These are phyloP conservation scores for Tulasnella sp. DNA, from an alignment of 768 basidiomycete genomes.

Conservation along the genomic window DNA sequence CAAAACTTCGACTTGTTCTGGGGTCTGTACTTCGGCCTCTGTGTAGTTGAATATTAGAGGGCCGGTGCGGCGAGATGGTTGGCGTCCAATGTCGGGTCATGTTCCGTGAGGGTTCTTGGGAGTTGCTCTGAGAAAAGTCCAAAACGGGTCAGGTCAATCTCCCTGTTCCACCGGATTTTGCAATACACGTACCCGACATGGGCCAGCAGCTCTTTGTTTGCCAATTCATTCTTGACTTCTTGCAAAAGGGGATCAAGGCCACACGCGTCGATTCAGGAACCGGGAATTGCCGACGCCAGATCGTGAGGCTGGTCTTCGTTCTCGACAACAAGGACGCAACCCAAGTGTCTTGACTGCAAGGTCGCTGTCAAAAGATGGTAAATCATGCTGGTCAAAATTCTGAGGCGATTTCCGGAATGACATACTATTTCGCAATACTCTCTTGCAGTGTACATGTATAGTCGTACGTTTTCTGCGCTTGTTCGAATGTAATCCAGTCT, in stretches of 20 bases:
- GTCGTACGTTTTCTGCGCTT: constrained; percentile 19
- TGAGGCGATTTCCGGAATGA: neutral
- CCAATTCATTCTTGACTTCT: constrained; percentile 10
- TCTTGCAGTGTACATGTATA: constrained; percentile 14
- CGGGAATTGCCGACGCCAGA: constrained; percentile 20
- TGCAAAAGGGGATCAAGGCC: neutral
- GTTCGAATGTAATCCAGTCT: constrained; percentile 20
- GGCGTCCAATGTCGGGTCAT: neutral
- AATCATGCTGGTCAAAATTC: neutral
- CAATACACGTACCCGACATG: constrained; percentile 17
- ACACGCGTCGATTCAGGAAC: constrained; percentile 15
- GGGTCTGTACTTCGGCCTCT: neutral
- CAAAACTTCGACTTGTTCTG: neutral
- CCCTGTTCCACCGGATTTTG: neutral
- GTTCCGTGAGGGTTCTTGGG: neutral
- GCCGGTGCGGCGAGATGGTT: neutral
- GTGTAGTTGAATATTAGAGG: neutral
- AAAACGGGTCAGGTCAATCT: neutral
- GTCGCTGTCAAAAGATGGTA: constrained; percentile 12
- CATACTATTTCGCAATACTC: constrained; percentile 20
- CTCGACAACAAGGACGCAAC: constrained; percentile 20
- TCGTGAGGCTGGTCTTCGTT: constrained; percentile 21
- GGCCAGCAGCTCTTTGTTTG: constrained; percentile 8
- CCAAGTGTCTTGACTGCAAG: constrained; percentile 20
- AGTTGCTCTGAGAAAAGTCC: neutral